Evolutionary conservation across 1,284 basidiomycete genomes (phyloP).

Genomic region (Phylloboletellus chloephorus): DNA sequence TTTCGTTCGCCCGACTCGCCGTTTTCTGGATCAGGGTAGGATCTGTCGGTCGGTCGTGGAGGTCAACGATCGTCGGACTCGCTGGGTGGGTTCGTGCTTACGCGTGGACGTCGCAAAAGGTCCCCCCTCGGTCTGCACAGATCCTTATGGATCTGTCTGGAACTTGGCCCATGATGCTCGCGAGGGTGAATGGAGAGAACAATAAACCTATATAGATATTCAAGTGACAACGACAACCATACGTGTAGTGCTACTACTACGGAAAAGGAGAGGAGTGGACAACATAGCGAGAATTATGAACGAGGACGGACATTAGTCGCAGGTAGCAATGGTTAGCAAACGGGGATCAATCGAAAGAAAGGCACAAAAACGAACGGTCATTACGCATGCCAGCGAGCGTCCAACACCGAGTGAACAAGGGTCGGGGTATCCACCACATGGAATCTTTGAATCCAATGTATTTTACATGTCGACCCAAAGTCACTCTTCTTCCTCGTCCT

Average conservation of each 20-base stretch:
- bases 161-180: slow-evolving; percentile 32
- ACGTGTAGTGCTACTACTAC: too few species aligned
- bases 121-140: slow-evolving; percentile 61
- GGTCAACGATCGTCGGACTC: too few species aligned
- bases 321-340: too few species aligned
- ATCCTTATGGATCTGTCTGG: slow-evolving; percentile 58
- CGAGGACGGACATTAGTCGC: too few species aligned
- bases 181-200: too few species aligned
- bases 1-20: slow-evolving; percentile 53
- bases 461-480: slow-evolving; percentile 17
- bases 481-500: slow-evolving; percentile 58
- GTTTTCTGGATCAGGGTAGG: slow-evolving; percentile 68
- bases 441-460: slow-evolving; percentile 16
- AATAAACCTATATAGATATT: slow-evolving; percentile 1
- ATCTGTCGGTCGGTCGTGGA: slow-evolving; percentile 36
- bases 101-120: slow-evolving; percentile 82
- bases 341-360: too few species aligned
- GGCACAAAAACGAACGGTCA: slow-evolving; percentile 11
- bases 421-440: slow-evolving; percentile 25
- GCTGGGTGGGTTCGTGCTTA: slow-evolving; percentile 29
- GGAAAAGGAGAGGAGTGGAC: too few species aligned
- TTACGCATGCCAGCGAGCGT: slow-evolving; percentile 8
- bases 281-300: not conserved
- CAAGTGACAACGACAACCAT: not conserved
- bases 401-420: slow-evolving; percentile 15